A percentile compares a stretch with the other conserved stretches of the same genome.
phyloP scores from a whole-genome alignment of 2,329 filamentous ascomycete genomes.

The Coleophoma eucalyptorum region DNA sequence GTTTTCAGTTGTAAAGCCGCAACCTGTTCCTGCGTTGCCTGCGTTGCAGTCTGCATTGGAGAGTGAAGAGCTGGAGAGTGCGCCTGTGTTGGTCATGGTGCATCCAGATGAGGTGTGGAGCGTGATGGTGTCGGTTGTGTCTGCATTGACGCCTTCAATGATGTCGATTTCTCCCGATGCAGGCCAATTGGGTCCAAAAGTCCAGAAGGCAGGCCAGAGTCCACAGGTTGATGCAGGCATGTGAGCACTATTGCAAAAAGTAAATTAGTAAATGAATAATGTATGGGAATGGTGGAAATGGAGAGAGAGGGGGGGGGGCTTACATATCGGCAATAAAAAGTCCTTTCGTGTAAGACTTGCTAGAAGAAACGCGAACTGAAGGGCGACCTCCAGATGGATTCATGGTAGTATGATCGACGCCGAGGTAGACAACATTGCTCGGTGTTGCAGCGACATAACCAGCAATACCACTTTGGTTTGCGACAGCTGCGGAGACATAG shows the following conservation, averaged over 20 bases:
- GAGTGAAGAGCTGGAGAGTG: conserved; percentile 40
- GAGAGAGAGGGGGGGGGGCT: no score
- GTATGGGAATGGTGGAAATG: no score
- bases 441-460: conserved; percentile 8
- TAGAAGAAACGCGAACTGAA: conserved; percentile 64
- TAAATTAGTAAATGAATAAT: no score
- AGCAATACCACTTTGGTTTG: conserved; percentile 49
- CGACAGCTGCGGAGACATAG: conserved; percentile 58
- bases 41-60: conserved; percentile 54
- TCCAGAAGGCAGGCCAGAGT: conserved; percentile 55
- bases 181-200: conserved; percentile 65
- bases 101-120: conserved; percentile 65
- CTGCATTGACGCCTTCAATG: conserved; percentile 70
- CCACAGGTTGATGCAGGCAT: conserved; percentile 57
- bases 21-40: conserved; percentile 48
- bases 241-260: conserved; percentile 30
- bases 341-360: conserved; percentile 48
- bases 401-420: conserved; percentile 59
- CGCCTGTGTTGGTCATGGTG: conserved; percentile 45
- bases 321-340: conserved; percentile 53
- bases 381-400: conserved; percentile 57
- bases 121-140: conserved; percentile 56
- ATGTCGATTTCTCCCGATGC: conserved; percentile 72
- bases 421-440: conserved; percentile 59
- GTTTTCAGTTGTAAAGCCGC: conserved; percentile 47